phyloP scores from a whole-genome alignment of 2,329 filamentous ascomycete species.

The Cryphonectria nitschkei region DNA sequence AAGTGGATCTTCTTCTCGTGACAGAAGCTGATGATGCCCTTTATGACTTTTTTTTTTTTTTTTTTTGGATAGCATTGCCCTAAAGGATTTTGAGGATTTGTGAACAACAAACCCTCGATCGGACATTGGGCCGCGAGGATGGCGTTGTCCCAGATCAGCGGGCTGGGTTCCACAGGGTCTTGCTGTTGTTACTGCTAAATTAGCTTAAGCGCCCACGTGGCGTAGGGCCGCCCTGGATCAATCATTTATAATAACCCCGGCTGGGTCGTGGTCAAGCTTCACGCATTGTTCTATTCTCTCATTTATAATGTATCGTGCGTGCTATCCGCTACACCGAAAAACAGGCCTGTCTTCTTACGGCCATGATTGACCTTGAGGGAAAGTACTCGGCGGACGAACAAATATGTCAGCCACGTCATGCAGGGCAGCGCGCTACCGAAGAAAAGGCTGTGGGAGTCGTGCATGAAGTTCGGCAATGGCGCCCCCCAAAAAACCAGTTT shows the following conservation, averaged over 20 bases:
- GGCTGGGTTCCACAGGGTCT: not conserved
- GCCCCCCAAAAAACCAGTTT: too few species aligned
- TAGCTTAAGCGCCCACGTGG: not conserved
- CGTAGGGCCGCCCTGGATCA: not conserved
- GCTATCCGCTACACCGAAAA: not conserved
- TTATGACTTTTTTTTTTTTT: too few species aligned
- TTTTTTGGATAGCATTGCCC: too few species aligned
- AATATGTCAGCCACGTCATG: not conserved
- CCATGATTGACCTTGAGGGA: not conserved
- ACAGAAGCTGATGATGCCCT: too few species aligned
- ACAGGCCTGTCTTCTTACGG: not conserved
- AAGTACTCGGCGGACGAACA: not conserved
- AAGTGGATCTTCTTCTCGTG: too few species aligned
- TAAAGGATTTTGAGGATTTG: too few species aligned
- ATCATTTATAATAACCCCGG: not conserved
- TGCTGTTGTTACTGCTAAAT: not conserved
- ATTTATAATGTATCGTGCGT: not conserved
- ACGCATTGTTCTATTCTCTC: not conserved
- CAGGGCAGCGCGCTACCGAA: not conserved
- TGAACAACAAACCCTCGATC: too few species aligned
- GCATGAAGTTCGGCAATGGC: not conserved
- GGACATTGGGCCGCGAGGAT: too few species aligned
- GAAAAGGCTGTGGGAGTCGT: not conserved
- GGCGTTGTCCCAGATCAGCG: not conserved
- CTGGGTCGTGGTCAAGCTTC: not conserved